A percentile compares a stretch with the other conserved stretches of the same genome.
Conservation (phyloP, 1,284 basidiomycete genomes). For the Exobasidium cylindrosporum region DNA sequence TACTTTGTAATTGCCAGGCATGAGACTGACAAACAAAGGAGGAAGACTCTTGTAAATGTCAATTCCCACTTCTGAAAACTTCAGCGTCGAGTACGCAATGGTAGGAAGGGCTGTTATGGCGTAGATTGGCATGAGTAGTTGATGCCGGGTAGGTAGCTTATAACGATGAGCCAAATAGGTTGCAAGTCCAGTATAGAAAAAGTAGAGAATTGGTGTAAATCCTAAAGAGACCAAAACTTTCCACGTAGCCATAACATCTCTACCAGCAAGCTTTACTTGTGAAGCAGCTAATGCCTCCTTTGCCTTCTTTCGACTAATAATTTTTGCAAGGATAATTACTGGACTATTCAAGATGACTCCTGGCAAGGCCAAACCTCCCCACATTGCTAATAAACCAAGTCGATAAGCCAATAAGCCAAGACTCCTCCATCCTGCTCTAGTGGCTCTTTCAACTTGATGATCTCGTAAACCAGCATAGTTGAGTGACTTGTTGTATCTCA, state of each 20-base stretch:
- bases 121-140: slow-evolving; percentile 74
- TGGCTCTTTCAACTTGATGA: slow-evolving; percentile 83
- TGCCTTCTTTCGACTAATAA: slow-evolving; percentile 84
- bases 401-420: slow-evolving; percentile 82
- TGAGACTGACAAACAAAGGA: slow-evolving; percentile 82
- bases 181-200: slow-evolving; percentile 61
- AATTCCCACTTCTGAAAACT: slow-evolving; percentile 98
- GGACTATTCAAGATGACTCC: slow-evolving; percentile 93
- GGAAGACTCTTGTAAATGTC: slow-evolving; percentile 96
- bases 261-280: slow-evolving; percentile 88
- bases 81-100: slow-evolving; percentile 90
- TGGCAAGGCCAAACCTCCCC: slow-evolving; percentile 84
- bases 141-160: slow-evolving; percentile 59
- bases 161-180: slow-evolving; percentile 69
- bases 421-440: slow-evolving; percentile 72
- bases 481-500: slow-evolving; percentile 87
- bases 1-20: slow-evolving; percentile 85
- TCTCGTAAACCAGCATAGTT: slow-evolving; percentile 93
- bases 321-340: slow-evolving; percentile 87
- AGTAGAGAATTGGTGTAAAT: slow-evolving; percentile 81
- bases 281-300: slow-evolving; percentile 97
- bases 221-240: slow-evolving; percentile 94
- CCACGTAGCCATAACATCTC: slow-evolving; percentile 96
- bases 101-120: slow-evolving; percentile 75
- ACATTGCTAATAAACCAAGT: slow-evolving; percentile 72